Conservation (phyloP, 371 early-diverging fungal genomes). For the Nematocida sp. region DNA sequence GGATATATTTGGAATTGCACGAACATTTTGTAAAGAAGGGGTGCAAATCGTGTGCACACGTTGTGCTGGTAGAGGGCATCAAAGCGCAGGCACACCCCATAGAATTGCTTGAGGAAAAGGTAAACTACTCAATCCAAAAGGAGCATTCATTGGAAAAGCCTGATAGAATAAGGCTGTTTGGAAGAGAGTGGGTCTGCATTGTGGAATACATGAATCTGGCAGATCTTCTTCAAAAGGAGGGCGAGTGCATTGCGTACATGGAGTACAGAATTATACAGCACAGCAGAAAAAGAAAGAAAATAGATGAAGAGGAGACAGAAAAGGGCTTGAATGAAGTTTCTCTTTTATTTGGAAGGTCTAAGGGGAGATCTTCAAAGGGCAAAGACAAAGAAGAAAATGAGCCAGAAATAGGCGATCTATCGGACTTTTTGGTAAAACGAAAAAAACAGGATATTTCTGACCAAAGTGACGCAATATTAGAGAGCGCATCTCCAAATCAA, state of each 20-base stretch:
- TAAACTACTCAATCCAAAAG: not conserved
- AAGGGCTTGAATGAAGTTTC: constrained; percentile 57
- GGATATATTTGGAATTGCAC: constrained; percentile 38
- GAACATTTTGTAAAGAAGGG: constrained; percentile 20
- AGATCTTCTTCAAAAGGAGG: constrained; percentile 1
- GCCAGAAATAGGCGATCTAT: not conserved
- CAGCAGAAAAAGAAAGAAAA: not conserved
- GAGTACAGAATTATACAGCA: constrained; percentile 39
- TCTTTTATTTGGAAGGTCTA: constrained; percentile 43
- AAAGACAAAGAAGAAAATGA: not conserved
- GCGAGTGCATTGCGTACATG: not conserved
- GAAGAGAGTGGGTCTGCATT: constrained; percentile 33
- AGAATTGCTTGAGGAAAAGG: constrained; percentile 36
- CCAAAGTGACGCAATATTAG: not conserved
- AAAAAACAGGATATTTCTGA: not conserved
- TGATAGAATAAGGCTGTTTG: constrained; percentile 19
- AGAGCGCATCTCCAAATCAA: not conserved
- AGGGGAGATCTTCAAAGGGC: not conserved
- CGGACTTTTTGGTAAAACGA: not conserved
- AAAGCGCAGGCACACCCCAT: constrained; percentile 35
- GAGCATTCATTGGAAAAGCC: constrained; percentile 37
- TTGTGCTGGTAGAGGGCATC: constrained; percentile 30
- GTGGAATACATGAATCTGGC: not conserved
- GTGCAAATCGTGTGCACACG: constrained; percentile 32
- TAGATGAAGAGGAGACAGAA: constrained; percentile 55